phyloP scores from a whole-genome alignment of 805 yeast species.

The Debaryomyces maramus region DNA sequence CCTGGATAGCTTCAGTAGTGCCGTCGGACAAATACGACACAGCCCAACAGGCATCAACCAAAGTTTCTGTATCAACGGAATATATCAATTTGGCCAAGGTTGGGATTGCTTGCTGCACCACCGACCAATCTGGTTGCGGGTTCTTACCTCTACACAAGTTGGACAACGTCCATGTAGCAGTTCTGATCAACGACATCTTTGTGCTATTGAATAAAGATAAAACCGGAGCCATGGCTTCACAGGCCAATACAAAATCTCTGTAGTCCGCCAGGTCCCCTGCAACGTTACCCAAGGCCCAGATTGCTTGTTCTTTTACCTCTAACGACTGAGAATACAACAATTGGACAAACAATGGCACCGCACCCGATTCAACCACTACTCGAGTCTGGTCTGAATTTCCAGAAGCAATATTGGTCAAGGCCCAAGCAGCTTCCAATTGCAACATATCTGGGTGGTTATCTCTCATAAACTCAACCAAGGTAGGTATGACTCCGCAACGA shows the following conservation, averaged over 20 bases:
- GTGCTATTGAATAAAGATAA: slow-evolving; percentile 74
- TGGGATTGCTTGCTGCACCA: slow-evolving; percentile 85
- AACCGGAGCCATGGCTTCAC: slow-evolving; percentile 89
- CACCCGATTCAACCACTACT: slow-evolving; percentile 89
- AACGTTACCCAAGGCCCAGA: slow-evolving; percentile 98
- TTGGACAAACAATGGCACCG: slow-evolving; percentile 87
- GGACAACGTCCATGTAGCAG: slow-evolving; percentile 97
- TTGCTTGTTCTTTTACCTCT: slow-evolving; percentile 97
- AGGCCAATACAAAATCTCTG: slow-evolving; percentile 84
- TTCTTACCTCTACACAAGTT: slow-evolving; percentile 94
- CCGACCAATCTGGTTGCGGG: slow-evolving; percentile 94
- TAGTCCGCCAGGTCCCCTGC: slow-evolving; percentile 93
- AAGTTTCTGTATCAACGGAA: slow-evolving; percentile 87
- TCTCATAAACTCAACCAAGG: slow-evolving; percentile 81
- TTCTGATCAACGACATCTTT: slow-evolving; percentile 86
- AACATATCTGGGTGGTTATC: slow-evolving; percentile 74
- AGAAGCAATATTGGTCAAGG: slow-evolving; percentile 96
- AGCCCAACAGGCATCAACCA: slow-evolving; percentile 99
- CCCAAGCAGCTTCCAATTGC: slow-evolving; percentile 99
- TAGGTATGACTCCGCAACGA: slow-evolving; percentile 90
- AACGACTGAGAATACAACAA: slow-evolving; percentile 75
- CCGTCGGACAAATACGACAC: slow-evolving; percentile 94
- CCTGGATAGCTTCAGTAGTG: slow-evolving; percentile 88
- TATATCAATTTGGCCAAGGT: slow-evolving; percentile 88
- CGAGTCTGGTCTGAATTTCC: slow-evolving; percentile 88